Base-by-base conservation (phyloP, 495 filamentous ascomycete genomes). In the Penicillium lagena region DNA sequence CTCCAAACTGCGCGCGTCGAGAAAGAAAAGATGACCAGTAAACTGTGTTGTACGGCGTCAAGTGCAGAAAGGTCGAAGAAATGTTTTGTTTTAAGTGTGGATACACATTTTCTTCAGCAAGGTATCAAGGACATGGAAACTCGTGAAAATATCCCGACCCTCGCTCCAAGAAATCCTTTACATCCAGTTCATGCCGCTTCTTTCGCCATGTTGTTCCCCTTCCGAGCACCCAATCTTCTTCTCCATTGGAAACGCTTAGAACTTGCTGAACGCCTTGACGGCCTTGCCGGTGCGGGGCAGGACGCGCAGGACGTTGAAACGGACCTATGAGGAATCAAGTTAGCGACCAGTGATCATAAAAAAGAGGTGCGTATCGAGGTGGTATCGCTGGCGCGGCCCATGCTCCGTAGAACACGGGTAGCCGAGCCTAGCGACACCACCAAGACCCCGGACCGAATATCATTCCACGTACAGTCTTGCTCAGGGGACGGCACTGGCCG, bases 301-400 rank as follows among this genome's bases (percentile, higher is more conserved):
- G 50, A 97, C 93, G 62, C 91, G 89, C 62, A 98, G 86, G 62
- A 91, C 86, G 78, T 99, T 99, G 88, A 99, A 99, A 56, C 93
- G 93, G 56, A 98, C 87, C 90, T 96, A 45, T 46, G 37, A 40
- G 22, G 35, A 29, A 43, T 34, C 7, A 33, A 50, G 51, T 66
- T 54, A 66, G 58, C 35, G 29, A 41, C 12, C 7, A 29, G 8
- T n/a, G 36, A 49, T 40, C 39, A 41, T 9, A 45, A 36, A 13
- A 33, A 38, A 11, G 28, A 2, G 13, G 31, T 40, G 12, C 8
- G 22, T 4, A 11, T 1, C 15, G 13, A 10, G n/a, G 35, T 22
- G 28, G 40, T 50, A 12, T 34, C n/a, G 9, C n/a, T 34, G 32
- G 32, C n/a, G 32, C 2, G 3, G 32, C 7, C 32, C 32, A 34